Conservation (phyloP, 495 filamentous ascomycete genomes). For the Patellaria atrata region DNA sequence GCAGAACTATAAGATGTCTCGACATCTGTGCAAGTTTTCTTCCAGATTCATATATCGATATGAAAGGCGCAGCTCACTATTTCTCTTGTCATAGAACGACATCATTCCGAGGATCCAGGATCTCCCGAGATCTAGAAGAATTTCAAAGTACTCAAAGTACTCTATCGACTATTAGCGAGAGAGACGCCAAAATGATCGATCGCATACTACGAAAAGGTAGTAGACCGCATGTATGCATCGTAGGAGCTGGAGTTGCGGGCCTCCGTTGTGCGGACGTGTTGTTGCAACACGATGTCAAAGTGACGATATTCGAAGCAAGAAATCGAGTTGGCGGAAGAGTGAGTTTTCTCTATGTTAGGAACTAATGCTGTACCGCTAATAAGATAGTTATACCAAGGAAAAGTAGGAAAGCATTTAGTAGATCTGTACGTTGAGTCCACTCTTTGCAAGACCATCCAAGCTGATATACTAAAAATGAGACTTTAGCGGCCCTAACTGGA, state of each 20-base stretch:
- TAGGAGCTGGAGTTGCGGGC: conserved; percentile 83
- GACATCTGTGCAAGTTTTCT: too few species aligned
- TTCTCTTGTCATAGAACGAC: too few species aligned
- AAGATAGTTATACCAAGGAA: conserved; percentile 20
- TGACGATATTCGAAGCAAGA: conserved; percentile 77
- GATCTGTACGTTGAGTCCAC: conserved; percentile 34
- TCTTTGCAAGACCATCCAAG: not conserved
- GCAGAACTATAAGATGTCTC: too few species aligned
- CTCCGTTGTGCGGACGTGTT: conserved; percentile 75
- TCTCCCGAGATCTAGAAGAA: too few species aligned
- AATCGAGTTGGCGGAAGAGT: conserved; percentile 74
- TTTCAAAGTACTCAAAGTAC: too few species aligned
- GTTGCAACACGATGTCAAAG: conserved; percentile 57
- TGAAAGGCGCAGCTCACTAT: too few species aligned
- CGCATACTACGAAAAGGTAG: conserved; percentile 7
- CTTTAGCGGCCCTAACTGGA: conserved; percentile 79
- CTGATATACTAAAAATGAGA: conserved; percentile 6
- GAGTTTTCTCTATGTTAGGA: conserved; percentile 23
- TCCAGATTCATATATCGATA: too few species aligned
- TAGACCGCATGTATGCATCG: conserved; percentile 48
- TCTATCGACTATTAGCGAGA: too few species aligned
- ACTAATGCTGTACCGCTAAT: conserved; percentile 5
- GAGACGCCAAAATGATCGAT: conserved; percentile 15
- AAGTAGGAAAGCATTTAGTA: conserved; percentile 27
- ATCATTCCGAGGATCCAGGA: too few species aligned